Evolutionary conservation across 306 rosid genomes (phyloP), one percentile per base, ranked within the genome.

Genomic region (Vigna radiata): DNA sequence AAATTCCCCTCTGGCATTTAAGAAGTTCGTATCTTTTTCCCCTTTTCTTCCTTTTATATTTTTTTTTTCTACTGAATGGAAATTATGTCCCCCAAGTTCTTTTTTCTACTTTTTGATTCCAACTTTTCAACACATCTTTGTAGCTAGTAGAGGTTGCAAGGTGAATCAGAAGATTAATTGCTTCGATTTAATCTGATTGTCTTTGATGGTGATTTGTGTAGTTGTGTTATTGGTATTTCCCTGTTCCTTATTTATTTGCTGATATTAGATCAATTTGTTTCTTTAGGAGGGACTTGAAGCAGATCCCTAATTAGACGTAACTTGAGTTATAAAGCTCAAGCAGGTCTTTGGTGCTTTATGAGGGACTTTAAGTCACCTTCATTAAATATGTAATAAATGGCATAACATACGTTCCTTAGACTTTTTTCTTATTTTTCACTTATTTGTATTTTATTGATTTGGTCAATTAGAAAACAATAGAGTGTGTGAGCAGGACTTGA

Each of bases 321-420:
- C 85, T 71, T 77, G 33, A 81, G 71, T 71, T 63, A 85, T 81
- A 70, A 63, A 60, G 81, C 53, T 33, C 59, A 47, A 77, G 76
- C 70, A 82, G 83, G 65, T 25, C 29, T 63, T 48, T 76, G 37
- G 43, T 72, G 50, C 75, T 74, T 60, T 70, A 33, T n/a, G 71
- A 70, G 49, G 71, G 55, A 41, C 37, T 56, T 69, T 60, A 54
- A 48, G 76, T 82, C 83, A 58, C 67, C 27, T 81, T 79, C 79
- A 74, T 81, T 83, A 77, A 80, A 70, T 81, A 62, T 86, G 82
- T 68, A 77, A 59, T 77, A 77, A 81, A 74, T 67, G 68, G 64
- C 76, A 75, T 27, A 49, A 62, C 71, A 82, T 50, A 70, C 70
- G 60, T 46, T 27, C 54, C 79, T 52, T 61, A 7, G 21, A 14